Percentiles rank a stretch among this genome's conserved stretches.
Evolutionary conservation across 345 rosid species (phyloP).

Genomic region (Hirschfeldia incana): DNA sequence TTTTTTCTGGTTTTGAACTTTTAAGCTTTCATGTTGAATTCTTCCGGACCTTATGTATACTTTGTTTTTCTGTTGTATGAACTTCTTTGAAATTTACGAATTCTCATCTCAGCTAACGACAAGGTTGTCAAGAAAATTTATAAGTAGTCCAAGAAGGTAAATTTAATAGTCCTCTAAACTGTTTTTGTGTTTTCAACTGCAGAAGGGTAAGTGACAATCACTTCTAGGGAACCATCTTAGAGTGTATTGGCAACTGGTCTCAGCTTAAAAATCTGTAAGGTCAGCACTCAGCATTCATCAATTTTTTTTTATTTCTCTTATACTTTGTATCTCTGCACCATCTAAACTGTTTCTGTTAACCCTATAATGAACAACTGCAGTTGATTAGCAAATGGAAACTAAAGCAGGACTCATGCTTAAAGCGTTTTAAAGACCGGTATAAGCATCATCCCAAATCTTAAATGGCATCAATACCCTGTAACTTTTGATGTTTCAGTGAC

Average conservation of each 20-base stretch:
- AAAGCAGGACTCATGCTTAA: too few relatives aligned
- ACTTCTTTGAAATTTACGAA: neutral
- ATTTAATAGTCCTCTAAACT: neutral
- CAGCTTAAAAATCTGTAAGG: neutral
- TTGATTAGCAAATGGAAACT: too few relatives aligned
- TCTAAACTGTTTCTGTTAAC: too few relatives aligned
- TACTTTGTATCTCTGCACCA: too few relatives aligned
- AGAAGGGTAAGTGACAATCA: neutral
- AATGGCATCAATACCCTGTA: too few relatives aligned
- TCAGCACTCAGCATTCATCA: neutral
- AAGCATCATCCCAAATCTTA: too few relatives aligned
- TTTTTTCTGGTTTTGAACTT: neutral
- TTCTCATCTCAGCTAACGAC: neutral
- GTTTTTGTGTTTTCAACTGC: neutral
- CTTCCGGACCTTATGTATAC: neutral
- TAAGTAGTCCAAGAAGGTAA: neutral
- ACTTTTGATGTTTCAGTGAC: too few relatives aligned
- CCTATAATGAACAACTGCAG: too few relatives aligned
- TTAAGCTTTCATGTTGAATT: neutral
- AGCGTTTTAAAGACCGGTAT: too few relatives aligned
- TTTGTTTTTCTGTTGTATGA: neutral
- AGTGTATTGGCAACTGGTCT: neutral
- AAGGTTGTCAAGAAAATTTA: too few relatives aligned
- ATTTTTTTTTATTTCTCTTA: too few relatives aligned
- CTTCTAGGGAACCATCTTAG: neutral